Evolutionary conservation across 1,284 basidiomycete genomes (phyloP).

Genomic region (Bjerkandera adusta): DNA sequence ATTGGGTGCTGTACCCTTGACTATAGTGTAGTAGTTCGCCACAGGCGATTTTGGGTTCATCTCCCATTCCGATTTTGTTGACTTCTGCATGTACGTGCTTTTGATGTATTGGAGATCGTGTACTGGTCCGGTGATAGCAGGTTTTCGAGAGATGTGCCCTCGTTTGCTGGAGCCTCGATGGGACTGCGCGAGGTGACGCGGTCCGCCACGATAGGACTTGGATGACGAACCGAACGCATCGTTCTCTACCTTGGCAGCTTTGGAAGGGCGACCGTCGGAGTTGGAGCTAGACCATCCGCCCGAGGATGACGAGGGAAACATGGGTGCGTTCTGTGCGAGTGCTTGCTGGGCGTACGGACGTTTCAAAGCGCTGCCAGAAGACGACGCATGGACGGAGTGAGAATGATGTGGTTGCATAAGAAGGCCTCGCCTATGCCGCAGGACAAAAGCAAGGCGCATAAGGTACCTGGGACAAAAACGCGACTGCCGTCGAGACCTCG

Average conservation of each 20-base stretch:
- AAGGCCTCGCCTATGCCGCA: conserved; percentile 49
- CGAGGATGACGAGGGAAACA: not conserved
- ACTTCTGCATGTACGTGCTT: conserved; percentile 23
- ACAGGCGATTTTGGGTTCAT: conserved; percentile 47
- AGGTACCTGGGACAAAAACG: too few species aligned
- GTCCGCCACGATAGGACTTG: not conserved
- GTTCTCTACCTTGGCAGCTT: conserved; percentile 23
- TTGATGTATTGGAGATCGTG: conserved; percentile 31
- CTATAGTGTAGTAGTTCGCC: conserved; percentile 30
- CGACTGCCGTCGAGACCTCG: too few species aligned
- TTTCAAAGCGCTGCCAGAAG: conserved; percentile 26
- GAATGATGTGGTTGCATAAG: conserved; percentile 53
- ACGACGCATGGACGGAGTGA: conserved; percentile 25
- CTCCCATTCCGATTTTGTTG: conserved; percentile 31
- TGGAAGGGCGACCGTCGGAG: conserved; percentile 17
- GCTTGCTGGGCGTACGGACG: conserved; percentile 26
- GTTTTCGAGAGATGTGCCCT: conserved; percentile 14
- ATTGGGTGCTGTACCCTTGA: conserved; percentile 17
- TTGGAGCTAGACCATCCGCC: conserved; percentile 9
- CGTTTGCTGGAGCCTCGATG: conserved; percentile 9
- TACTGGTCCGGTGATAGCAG: conserved; percentile 24
- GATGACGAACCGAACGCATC: not conserved
- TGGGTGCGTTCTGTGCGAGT: conserved; percentile 10
- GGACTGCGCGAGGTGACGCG: not conserved
- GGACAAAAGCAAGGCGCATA: conserved; percentile 50